These are phyloP conservation scores for Lachancea meyersii DNA, from an alignment of 805 yeast genomes.

Conservation along the genomic window DNA sequence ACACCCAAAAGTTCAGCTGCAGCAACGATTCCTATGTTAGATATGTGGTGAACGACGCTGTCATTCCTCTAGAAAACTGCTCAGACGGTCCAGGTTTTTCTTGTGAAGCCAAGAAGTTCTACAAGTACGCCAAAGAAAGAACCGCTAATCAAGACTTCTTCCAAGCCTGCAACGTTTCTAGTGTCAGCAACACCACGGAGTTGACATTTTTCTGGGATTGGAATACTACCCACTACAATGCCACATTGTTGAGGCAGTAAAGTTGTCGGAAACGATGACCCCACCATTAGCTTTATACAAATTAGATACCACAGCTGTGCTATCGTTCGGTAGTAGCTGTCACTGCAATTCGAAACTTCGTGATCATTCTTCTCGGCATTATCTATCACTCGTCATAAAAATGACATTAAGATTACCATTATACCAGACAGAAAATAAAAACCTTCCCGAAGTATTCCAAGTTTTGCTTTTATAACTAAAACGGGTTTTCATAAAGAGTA, in stretches of 20 bases:
- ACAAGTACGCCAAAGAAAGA: slow-evolving; percentile 29
- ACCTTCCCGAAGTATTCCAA: too few species aligned
- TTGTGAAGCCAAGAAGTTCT: slow-evolving; percentile 36
- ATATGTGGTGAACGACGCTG: slow-evolving; percentile 47
- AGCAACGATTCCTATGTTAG: slow-evolving; percentile 39
- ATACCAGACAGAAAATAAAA: too few species aligned
- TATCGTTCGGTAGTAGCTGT: too few species aligned
- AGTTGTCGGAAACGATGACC: too few species aligned
- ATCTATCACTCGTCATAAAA: too few species aligned
- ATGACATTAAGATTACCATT: too few species aligned
- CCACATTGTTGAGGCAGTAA: slow-evolving; percentile 13
- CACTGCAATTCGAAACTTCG: too few species aligned
- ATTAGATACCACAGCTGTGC: too few species aligned
- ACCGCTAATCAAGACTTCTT: slow-evolving; percentile 28
- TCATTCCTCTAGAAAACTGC: slow-evolving; percentile 44
- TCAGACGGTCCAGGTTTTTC: slow-evolving; percentile 50
- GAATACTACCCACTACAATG: slow-evolving; percentile 15
- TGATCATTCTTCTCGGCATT: too few species aligned
- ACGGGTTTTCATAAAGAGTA: too few species aligned
- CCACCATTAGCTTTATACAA: too few species aligned
- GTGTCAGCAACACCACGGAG: slow-evolving; percentile 17
- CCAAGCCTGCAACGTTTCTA: slow-evolving; percentile 28
- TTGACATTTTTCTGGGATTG: slow-evolving; percentile 24
- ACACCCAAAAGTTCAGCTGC: slow-evolving; percentile 46
- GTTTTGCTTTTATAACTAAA: too few species aligned